A percentile compares a stretch with the other conserved stretches of the same genome.
Evolutionary conservation across 164 flowering plant genomes (phyloP).

Genomic region (Magnolia sinica): DNA sequence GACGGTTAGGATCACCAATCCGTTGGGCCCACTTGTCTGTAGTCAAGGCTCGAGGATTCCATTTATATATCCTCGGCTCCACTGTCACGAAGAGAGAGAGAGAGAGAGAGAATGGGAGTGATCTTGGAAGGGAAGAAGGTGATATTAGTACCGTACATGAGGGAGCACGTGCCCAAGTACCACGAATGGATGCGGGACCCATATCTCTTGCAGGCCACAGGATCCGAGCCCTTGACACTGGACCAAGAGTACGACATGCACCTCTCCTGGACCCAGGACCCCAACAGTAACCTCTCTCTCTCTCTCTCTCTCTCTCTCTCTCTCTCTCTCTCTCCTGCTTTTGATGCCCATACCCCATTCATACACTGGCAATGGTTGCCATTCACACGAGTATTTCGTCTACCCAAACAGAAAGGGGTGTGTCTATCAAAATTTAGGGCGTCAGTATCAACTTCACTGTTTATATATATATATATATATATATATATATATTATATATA

Average conservation of each 20-base stretch:
- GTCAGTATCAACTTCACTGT: too few relatives aligned
- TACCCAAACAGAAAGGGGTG: too few relatives aligned
- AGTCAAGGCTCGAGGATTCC: too few relatives aligned
- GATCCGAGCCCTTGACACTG: slow-evolving; percentile 90
- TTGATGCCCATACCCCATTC: too few relatives aligned
- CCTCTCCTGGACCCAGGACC: slow-evolving; percentile 84
- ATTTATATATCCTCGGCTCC: too few relatives aligned
- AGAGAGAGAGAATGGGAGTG: slow-evolving; percentile 32
- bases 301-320: slow-evolving; percentile 1
- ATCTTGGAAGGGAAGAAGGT: slow-evolving; percentile 74
- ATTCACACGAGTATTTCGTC: too few relatives aligned
- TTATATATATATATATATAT: too few relatives aligned
- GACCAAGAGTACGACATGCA: slow-evolving; percentile 83
- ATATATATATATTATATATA: too few relatives aligned
- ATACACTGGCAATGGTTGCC: too few relatives aligned
- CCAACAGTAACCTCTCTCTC: slow-evolving; percentile 38
- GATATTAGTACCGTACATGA: slow-evolving; percentile 82
- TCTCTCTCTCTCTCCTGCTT: background rate
- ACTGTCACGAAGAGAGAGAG: slow-evolving; percentile 10
- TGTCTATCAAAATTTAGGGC: too few relatives aligned
- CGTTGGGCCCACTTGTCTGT: too few relatives aligned
- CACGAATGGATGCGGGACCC: slow-evolving; percentile 96
- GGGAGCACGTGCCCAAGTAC: slow-evolving; percentile 75
- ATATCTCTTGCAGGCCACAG: slow-evolving; percentile 71
- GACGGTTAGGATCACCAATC: too few relatives aligned